Percentiles rank a stretch among this genome's conserved stretches.
These are phyloP conservation scores for Phytopythium oedochilum DNA, from an alignment of 352 stramenopile genomes.

Conservation along the genomic window DNA sequence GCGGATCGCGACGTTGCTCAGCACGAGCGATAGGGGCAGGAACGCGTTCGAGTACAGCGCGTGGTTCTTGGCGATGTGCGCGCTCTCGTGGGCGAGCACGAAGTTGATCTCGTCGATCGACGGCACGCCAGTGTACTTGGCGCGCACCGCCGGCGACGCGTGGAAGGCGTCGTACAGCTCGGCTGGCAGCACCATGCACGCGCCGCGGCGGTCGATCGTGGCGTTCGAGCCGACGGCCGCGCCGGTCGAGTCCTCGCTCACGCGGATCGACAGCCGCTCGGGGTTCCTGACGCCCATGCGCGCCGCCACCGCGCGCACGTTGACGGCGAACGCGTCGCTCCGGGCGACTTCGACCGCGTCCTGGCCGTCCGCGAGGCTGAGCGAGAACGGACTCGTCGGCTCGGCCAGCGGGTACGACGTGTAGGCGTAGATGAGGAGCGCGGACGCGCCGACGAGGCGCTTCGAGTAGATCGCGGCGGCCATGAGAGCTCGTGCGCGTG, in stretches of 20 bases:
- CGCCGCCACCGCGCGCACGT: conserved; percentile 55
- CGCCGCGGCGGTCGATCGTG: conserved; percentile 43
- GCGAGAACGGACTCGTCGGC: conserved; percentile 53
- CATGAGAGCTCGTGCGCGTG: conserved; percentile 15
- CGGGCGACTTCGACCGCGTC: conserved; percentile 51
- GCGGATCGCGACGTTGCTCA: conserved; percentile 42
- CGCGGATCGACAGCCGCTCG: conserved; percentile 57
- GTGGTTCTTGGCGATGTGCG: conserved; percentile 82
- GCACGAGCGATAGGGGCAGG: conserved; percentile 57
- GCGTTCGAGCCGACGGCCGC: conserved; percentile 64
- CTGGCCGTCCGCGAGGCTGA: conserved; percentile 49
- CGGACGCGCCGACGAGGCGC: conserved; percentile 21
- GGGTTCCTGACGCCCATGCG: conserved; percentile 64
- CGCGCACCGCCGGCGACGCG: conserved; percentile 34
- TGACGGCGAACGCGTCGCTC: conserved; percentile 53
- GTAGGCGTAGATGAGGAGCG: conserved; percentile 23
- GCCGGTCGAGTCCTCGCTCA: conserved; percentile 54
- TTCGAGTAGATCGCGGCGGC: conserved; percentile 23
- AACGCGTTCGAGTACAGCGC: conserved; percentile 55
- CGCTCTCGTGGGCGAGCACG: conserved; percentile 75
- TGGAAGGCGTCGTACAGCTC: conserved; percentile 83
- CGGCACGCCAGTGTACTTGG: conserved; percentile 45
- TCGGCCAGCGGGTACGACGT: conserved; percentile 46
- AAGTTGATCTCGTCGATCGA: conserved; percentile 78
- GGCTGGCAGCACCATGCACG: conserved; percentile 67